phyloP scores from a whole-genome alignment of 192 early-diverging fungal genomes.

The Pilaira anomala region DNA sequence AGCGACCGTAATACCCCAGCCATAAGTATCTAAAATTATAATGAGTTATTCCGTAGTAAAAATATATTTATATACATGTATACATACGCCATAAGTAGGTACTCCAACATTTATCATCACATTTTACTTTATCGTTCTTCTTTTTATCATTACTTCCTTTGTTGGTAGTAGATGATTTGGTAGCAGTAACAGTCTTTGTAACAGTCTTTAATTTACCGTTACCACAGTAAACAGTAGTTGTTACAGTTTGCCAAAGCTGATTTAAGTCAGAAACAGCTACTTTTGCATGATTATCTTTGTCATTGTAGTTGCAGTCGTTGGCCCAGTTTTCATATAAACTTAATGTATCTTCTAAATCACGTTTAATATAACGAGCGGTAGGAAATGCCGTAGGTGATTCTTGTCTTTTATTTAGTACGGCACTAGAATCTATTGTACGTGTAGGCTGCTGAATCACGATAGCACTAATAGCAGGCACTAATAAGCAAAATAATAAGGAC shows the following conservation, averaged over 20 bases:
- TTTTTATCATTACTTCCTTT: slow-evolving; percentile 3
- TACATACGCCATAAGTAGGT: slow-evolving; percentile 35
- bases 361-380: slow-evolving; percentile 1
- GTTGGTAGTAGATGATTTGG: slow-evolving; percentile 8
- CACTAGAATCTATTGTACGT: too few relatives aligned
- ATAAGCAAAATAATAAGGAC: too few relatives aligned
- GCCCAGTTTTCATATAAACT: slow-evolving; percentile 27
- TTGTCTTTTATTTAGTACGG: too few relatives aligned
- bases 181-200: slow-evolving; percentile 26
- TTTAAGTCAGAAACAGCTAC: slow-evolving; percentile 8
- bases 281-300: neutral
- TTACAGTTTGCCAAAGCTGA: slow-evolving; percentile 27
- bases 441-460: too few relatives aligned
- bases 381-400: too few relatives aligned
- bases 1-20: slow-evolving; percentile 37
- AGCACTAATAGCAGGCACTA: too few relatives aligned
- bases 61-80: neutral
- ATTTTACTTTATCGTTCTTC: neutral
- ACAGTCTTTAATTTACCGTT: slow-evolving; percentile 30
- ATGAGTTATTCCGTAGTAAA: neutral
- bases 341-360: slow-evolving; percentile 20
- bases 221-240: slow-evolving; percentile 26
- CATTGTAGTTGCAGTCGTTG: slow-evolving; percentile 9
- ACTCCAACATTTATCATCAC: slow-evolving; percentile 33
- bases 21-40: slow-evolving; percentile 31